A percentile compares a stretch with the other conserved stretches of the same genome.
Evolutionary conservation across 1,284 basidiomycete genomes (phyloP).

Genomic region (Microbotryum lychnidis-dioicae): DNA sequence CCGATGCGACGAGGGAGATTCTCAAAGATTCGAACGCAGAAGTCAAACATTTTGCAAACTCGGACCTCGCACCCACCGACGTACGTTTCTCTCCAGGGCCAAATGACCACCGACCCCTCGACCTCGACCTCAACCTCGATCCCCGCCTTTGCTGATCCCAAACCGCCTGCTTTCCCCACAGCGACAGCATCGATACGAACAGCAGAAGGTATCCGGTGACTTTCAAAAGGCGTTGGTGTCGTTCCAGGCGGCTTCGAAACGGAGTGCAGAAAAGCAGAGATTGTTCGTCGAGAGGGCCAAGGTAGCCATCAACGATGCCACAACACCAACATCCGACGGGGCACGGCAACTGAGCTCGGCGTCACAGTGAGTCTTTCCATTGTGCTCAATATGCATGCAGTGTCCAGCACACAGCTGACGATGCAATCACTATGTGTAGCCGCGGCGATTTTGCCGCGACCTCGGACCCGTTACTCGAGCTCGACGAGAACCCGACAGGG

Average conservation of each 20-base stretch:
- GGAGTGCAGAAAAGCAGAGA: conserved; percentile 76
- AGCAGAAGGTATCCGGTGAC: conserved; percentile 84
- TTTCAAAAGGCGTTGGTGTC: conserved; percentile 78
- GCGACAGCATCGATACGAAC: conserved; percentile 43
- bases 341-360: background rate
- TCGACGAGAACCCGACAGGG: background rate
- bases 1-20: conserved; percentile 86
- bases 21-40: conserved; percentile 88
- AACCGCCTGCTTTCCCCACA: background rate
- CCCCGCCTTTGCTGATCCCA: background rate
- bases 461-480: too few species aligned
- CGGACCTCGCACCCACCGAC: conserved; percentile 51
- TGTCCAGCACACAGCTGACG: too few species aligned
- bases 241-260: conserved; percentile 84
- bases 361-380: background rate
- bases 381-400: background rate
- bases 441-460: too few species aligned
- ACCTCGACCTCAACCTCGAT: background rate
- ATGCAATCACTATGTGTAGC: too few species aligned
- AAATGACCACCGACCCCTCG: background rate
- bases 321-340: background rate
- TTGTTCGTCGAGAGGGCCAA: conserved; percentile 73
- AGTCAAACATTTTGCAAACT: conserved; percentile 69
- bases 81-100: conserved; percentile 44
- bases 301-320: conserved; percentile 22